These are phyloP conservation scores for Malania oleifera DNA, from an alignment of 164 flowering plant species.

Conservation along the genomic window DNA sequence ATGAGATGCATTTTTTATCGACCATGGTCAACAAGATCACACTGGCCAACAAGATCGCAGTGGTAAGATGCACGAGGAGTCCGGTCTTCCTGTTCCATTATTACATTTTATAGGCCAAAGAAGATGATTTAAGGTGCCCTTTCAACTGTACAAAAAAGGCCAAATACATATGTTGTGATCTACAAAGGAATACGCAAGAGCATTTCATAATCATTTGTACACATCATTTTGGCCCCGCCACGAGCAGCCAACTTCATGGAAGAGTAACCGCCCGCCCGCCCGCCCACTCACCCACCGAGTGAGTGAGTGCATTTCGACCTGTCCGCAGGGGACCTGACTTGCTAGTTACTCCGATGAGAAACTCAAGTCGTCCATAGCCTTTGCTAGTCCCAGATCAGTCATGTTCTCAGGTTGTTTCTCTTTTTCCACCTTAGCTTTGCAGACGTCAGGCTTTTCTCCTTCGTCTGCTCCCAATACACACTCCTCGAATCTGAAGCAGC, in stretches of 20 bases:
- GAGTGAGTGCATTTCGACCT: background rate
- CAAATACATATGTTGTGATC: no score
- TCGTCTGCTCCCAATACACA: conserved; percentile 22
- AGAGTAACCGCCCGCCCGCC: no score
- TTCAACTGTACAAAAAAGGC: no score
- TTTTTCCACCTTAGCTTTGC: conserved; percentile 8
- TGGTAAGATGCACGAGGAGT: no score
- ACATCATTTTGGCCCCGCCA: background rate
- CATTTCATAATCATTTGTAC: conserved; percentile 7
- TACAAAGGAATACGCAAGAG: background rate
- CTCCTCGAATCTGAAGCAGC: conserved; percentile 45
- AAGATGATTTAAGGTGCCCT: no score
- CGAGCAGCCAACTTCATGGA: background rate
- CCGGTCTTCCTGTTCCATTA: no score
- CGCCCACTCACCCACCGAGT: background rate
- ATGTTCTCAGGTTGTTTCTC: conserved; percentile 11
- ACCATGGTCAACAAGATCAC: no score
- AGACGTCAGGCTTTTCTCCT: conserved; percentile 2
- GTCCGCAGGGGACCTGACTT: background rate
- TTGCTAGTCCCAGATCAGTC: conserved; percentile 10
- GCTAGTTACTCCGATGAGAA: conserved; percentile 12
- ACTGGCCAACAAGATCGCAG: no score
- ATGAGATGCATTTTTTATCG: no score
- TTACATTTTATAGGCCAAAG: no score
- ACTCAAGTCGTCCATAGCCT: conserved; percentile 20